phyloP scores from a whole-genome alignment of 2,329 filamentous ascomycete species.

The Aspergillus aculeatus region DNA sequence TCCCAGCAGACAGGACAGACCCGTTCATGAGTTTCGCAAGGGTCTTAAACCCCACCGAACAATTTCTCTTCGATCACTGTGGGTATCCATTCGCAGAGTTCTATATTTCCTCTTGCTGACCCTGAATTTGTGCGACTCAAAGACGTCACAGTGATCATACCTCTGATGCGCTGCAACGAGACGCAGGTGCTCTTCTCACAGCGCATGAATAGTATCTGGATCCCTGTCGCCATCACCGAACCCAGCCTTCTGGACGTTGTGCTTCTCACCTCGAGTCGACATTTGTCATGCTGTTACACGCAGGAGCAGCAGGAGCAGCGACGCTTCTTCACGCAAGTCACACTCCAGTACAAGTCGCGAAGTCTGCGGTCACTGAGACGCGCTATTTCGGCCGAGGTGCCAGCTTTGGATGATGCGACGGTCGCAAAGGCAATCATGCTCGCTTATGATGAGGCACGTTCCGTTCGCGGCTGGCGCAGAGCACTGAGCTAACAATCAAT shows the following conservation, averaged over 20 bases:
- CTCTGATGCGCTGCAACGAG: constrained; percentile 11
- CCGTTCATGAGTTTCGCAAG: constrained; percentile 18
- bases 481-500: background rate
- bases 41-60: constrained; percentile 11
- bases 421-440: constrained; percentile 22
- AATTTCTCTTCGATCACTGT: constrained; percentile 24
- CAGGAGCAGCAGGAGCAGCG: background rate
- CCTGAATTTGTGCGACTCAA: too few relatives aligned
- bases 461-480: fast-evolving
- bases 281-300: constrained; percentile 12
- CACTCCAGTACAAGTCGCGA: constrained; percentile 8
- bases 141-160: constrained; percentile 6
- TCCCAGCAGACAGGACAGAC: constrained; percentile 14
- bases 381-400: constrained; percentile 8
- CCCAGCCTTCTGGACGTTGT: constrained; percentile 15
- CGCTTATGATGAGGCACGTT: constrained; percentile 22
- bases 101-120: too few relatives aligned
- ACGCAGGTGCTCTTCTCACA: background rate
- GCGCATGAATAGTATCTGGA: constrained; percentile 8
- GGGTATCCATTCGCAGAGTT: background rate
- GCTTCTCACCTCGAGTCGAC: constrained; percentile 18
- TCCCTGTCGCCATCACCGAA: constrained; percentile 16
- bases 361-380: constrained; percentile 5
- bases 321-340: background rate
- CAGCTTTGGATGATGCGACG: constrained; percentile 16